Evolutionary conservation across 1,284 basidiomycete genomes (phyloP).

Genomic region (Ceratobasidium sp.): DNA sequence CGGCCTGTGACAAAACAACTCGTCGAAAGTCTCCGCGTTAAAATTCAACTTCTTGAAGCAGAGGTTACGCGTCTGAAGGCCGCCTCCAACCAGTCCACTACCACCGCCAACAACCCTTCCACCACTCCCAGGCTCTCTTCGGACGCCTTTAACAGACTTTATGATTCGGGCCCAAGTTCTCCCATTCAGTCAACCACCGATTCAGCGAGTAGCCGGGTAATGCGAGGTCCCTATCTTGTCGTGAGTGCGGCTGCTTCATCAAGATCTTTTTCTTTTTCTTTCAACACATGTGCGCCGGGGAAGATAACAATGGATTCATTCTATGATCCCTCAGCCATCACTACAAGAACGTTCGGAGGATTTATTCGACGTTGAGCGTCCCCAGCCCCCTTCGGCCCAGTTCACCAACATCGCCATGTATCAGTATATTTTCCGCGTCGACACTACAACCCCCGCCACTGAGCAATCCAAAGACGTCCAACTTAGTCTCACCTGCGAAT

Average conservation of each 20-base stretch:
- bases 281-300: too few species aligned
- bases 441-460: background rate
- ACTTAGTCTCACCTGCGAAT: conserved; percentile 25
- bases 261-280: too few species aligned
- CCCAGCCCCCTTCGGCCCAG: background rate
- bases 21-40: conserved; percentile 27
- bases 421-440: conserved; percentile 33
- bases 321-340: too few species aligned
- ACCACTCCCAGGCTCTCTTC: too few species aligned
- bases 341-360: background rate
- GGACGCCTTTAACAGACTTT: too few species aligned
- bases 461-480: conserved; percentile 9
- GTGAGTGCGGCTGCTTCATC: too few species aligned
- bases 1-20: conserved; percentile 21
- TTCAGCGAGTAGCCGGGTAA: too few species aligned
- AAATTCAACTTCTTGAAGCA: background rate
- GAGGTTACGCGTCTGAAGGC: conserved; percentile 3
- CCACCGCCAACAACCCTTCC: background rate
- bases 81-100: background rate
- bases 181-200: too few species aligned
- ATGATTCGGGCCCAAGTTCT: too few species aligned
- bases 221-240: too few species aligned
- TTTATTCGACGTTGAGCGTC: background rate
- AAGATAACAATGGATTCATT: too few species aligned
- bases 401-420: background rate